Percentiles rank a stretch among this genome's conserved stretches.
phyloP scores from a whole-genome alignment of 495 filamentous ascomycete genomes.

The Collariella sp. region DNA sequence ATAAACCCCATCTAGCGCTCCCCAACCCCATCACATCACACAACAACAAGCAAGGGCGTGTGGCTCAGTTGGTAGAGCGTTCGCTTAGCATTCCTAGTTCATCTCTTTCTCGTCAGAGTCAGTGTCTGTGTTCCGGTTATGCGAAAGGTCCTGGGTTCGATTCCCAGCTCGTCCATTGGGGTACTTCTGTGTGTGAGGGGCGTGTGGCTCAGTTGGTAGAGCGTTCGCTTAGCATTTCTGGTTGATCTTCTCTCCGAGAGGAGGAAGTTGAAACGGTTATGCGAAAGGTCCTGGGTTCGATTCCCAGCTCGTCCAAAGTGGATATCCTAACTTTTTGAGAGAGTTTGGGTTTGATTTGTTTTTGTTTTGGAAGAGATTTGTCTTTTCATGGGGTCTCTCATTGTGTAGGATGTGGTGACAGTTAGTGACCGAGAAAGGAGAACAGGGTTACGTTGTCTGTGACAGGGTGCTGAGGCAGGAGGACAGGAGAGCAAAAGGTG shows the following conservation, averaged over 20 bases:
- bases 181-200: background rate
- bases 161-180: constrained; percentile 14
- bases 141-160: constrained; percentile 16
- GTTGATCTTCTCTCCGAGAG: background rate
- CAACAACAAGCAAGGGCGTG: constrained; percentile 3
- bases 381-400: background rate
- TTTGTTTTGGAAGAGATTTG: too few relatives aligned
- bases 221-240: constrained; percentile 13
- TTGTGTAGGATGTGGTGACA: background rate
- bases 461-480: too few relatives aligned
- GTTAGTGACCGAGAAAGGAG: too few relatives aligned
- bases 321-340: background rate
- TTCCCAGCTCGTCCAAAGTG: constrained; percentile 13
- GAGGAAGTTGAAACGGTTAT: background rate
- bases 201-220: constrained; percentile 17
- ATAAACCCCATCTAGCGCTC: background rate
- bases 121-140: background rate
- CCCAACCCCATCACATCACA: background rate
- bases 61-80: constrained; percentile 16
- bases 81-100: constrained; percentile 11
- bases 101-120: background rate
- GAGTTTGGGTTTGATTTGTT: background rate
- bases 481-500: too few relatives aligned
- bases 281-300: constrained; percentile 16
- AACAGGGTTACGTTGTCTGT: too few relatives aligned